Base-by-base conservation (phyloP, 768 basidiomycete species). In the Tulasnella calospora region DNA sequence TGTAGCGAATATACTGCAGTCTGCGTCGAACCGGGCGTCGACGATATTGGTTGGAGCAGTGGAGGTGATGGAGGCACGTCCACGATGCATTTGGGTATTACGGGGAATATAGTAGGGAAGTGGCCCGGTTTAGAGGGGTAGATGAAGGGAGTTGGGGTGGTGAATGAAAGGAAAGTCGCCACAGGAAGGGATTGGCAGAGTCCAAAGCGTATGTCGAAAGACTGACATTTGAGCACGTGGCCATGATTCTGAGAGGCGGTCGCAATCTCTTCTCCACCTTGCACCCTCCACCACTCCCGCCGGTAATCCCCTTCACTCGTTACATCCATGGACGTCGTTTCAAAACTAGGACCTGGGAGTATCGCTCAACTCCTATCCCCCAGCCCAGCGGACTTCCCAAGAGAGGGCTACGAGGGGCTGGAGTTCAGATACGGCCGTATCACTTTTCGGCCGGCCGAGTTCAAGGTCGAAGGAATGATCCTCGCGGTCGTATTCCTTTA, bases 371-470 rank as follows among this genome's bases (percentile, higher is more conserved):
- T 78, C 61, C 82, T 93, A 80, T 89, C 90, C 6, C 92, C 92
- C 15, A 87, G 89, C 0, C 89, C 90, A 3, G 85, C 90, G 76
- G 82, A 87, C 44, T 86, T 89, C 33, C 84, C 86, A 15, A 84
- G 85, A 9, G 86, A 92, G 10, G 81, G 85, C 33, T 98, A 95
- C 83, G 87, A 92, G 46, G 95, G 95, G 27, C 84, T 89, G 70
- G 89, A 98, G 84, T 91, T 86, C 83, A 87, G 85, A 80, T 96
- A 92, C 91, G 91, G 88, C 82, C 86, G 90, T 77, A 85, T 98
- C 81, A 89, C 91, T 47, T 94, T 97, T 85, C 88, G 95, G 61
- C 96, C 95, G 27, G 93, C 91, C 90, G 91, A 89, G 38, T 92
- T 96, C 85, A 84, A 90, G 82, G 85, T 85, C 23, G 96, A 98